Evolutionary conservation across 306 rosid species (phyloP).

Genomic region (Senna tora): DNA sequence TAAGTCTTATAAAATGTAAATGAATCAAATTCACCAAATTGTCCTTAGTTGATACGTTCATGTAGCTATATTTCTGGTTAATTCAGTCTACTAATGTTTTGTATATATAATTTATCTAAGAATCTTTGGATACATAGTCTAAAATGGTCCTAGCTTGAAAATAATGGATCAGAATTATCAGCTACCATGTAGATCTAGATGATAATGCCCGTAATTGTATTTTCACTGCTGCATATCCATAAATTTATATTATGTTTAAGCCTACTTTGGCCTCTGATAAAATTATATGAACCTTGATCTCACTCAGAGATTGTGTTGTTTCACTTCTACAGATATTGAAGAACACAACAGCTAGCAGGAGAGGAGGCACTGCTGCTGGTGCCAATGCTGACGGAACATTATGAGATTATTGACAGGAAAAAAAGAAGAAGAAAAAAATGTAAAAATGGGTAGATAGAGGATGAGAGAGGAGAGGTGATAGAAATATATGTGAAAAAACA

Average conservation of each 20-base stretch:
- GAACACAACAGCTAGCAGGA: slow-evolving; percentile 72
- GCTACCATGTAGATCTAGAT: slow-evolving; percentile 4
- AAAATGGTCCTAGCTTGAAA: not conserved
- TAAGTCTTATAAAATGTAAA: not conserved
- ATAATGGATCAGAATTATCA: not conserved
- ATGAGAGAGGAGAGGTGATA: not conserved
- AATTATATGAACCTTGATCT: not conserved
- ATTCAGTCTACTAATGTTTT: no score
- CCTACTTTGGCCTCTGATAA: not conserved
- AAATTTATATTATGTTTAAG: no score
- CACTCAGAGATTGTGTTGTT: slow-evolving; percentile 13
- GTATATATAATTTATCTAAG: not conserved
- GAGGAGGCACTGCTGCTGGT: slow-evolving; percentile 45
- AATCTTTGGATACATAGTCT: no score
- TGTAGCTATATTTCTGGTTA: no score
- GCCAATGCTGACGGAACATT: slow-evolving; percentile 28
- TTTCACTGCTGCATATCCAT: not conserved
- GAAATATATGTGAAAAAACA: slow-evolving; percentile 5
- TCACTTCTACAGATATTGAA: slow-evolving; percentile 58
- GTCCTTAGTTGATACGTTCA: no score
- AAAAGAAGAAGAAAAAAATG: not conserved
- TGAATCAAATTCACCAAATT: not conserved
- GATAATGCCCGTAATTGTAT: not conserved
- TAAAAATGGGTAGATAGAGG: not conserved
- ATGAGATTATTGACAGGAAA: slow-evolving; percentile 3